phyloP scores from a whole-genome alignment of 306 rosid species.

The Acacia confusa region DNA sequence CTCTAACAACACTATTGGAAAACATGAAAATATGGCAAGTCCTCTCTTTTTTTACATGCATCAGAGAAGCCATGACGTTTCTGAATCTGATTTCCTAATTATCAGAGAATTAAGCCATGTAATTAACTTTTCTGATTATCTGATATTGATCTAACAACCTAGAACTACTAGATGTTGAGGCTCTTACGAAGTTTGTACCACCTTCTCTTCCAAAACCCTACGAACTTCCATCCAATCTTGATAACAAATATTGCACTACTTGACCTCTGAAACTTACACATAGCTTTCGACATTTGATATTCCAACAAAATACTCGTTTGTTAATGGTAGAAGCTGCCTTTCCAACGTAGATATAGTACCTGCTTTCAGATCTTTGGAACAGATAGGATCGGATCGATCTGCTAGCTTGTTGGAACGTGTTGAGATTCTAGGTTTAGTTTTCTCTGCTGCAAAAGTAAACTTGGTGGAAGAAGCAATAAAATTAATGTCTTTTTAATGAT shows the following conservation, averaged over 20 bases:
- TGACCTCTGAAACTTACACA: background rate
- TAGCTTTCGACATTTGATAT: background rate
- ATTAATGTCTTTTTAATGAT: background rate
- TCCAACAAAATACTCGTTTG: background rate
- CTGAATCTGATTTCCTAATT: background rate
- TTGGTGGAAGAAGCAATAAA: background rate
- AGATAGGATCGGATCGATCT: background rate
- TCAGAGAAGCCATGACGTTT: background rate
- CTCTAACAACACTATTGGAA: background rate
- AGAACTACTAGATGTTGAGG: background rate
- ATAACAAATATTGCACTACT: background rate
- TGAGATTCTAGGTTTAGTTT: background rate
- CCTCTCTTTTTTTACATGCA: background rate
- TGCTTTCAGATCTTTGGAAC: background rate
- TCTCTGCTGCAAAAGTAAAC: background rate
- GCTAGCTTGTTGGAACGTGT: background rate
- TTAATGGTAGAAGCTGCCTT: no score
- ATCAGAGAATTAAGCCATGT: background rate
- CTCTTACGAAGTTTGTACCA: constrained; percentile 45
- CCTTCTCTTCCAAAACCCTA: constrained; percentile 36
- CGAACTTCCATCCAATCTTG: constrained; percentile 29
- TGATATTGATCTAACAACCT: background rate
- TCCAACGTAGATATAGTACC: background rate
- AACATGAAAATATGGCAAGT: background rate
- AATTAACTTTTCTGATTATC: background rate